phyloP scores from a whole-genome alignment of 2,329 filamentous ascomycete species.

The Tolypocladium inflatum region DNA sequence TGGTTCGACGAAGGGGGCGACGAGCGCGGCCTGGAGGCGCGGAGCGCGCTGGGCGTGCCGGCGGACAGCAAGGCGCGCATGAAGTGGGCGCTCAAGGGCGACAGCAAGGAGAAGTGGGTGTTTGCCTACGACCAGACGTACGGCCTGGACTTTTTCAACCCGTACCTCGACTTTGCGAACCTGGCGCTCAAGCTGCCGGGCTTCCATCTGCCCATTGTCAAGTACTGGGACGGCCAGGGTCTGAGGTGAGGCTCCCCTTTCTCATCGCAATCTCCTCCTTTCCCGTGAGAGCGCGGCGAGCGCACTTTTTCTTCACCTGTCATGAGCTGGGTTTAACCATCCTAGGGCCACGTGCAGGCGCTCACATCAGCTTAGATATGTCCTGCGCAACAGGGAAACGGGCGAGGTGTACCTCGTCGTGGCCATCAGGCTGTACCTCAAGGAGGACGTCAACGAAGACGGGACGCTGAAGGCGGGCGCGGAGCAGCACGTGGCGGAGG shows the following conservation, averaged over 20 bases:
- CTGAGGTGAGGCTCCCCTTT: constrained; percentile 47
- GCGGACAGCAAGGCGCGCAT: constrained; percentile 40
- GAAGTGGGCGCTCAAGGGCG: constrained; percentile 46
- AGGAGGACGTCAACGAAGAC: constrained; percentile 53
- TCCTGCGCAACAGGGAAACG: constrained; percentile 71
- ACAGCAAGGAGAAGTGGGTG: constrained; percentile 41
- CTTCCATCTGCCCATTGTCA: constrained; percentile 63
- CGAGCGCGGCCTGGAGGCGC: constrained; percentile 37
- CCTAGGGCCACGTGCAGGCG: constrained; percentile 37
- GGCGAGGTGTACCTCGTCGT: constrained; percentile 72
- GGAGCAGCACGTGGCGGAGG: constrained; percentile 14
- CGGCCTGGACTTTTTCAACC: constrained; percentile 71
- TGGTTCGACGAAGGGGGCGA: constrained; percentile 60
- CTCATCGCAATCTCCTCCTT: not conserved
- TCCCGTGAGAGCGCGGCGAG: not conserved
- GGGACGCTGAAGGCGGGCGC: constrained; percentile 40
- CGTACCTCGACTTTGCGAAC: constrained; percentile 76
- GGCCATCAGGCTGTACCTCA: constrained; percentile 66
- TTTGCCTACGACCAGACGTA: constrained; percentile 46
- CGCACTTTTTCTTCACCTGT: not conserved
- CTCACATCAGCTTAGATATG: constrained; percentile 83
- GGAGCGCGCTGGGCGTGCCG: constrained; percentile 41
- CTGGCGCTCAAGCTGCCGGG: constrained; percentile 64
- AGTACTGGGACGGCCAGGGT: constrained; percentile 72
- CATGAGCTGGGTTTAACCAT: constrained; percentile 8